Conservation (phyloP, 2,329 filamentous ascomycete species). For the Grosmannia serpens region DNA sequence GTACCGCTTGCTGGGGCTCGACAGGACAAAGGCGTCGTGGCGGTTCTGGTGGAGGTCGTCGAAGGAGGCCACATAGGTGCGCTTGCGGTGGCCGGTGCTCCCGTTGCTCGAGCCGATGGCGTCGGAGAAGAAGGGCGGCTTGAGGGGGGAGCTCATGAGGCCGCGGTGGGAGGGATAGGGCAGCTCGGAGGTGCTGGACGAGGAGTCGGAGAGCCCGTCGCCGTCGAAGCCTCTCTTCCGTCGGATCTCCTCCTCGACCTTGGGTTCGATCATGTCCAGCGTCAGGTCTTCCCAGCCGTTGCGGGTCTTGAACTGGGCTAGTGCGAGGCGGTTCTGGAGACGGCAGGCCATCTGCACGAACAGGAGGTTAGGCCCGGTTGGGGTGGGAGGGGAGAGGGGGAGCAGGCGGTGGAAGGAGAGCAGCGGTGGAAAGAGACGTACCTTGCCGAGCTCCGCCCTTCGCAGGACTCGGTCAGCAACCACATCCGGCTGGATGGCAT, state of each 20-base stretch:
- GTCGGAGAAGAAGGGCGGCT: slow-evolving; percentile 74
- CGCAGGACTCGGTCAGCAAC: slow-evolving; percentile 60
- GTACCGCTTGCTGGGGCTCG: slow-evolving; percentile 56
- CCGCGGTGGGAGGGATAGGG: slow-evolving; percentile 50
- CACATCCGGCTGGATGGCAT: slow-evolving; percentile 51
- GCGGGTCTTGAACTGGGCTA: slow-evolving; percentile 95
- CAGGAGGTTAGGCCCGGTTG: neutral
- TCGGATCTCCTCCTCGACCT: slow-evolving; percentile 67
- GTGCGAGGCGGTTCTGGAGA: slow-evolving; percentile 83
- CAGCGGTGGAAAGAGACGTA: slow-evolving; percentile 21
- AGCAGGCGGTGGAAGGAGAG: neutral
- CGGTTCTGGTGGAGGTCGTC: slow-evolving; percentile 25
- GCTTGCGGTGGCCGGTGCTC: slow-evolving; percentile 54
- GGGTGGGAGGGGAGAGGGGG: neutral
- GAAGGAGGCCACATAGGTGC: slow-evolving; percentile 49
- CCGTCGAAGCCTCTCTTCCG: slow-evolving; percentile 57
- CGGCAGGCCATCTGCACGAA: slow-evolving; percentile 70
- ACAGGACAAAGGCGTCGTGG: slow-evolving; percentile 21
- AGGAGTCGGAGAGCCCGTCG: slow-evolving; percentile 77
- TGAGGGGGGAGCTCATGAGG: slow-evolving; percentile 77
- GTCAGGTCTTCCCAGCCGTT: slow-evolving; percentile 89
- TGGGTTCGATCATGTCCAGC: slow-evolving; percentile 75
- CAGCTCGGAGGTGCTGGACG: slow-evolving; percentile 70
- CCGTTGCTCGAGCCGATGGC: slow-evolving; percentile 61
- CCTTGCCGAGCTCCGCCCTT: slow-evolving; percentile 65